Evolutionary conservation across 2,329 filamentous ascomycete genomes (phyloP), one percentile per base, ranked within the genome.

Genomic region (Colletotrichum limetticola): DNA sequence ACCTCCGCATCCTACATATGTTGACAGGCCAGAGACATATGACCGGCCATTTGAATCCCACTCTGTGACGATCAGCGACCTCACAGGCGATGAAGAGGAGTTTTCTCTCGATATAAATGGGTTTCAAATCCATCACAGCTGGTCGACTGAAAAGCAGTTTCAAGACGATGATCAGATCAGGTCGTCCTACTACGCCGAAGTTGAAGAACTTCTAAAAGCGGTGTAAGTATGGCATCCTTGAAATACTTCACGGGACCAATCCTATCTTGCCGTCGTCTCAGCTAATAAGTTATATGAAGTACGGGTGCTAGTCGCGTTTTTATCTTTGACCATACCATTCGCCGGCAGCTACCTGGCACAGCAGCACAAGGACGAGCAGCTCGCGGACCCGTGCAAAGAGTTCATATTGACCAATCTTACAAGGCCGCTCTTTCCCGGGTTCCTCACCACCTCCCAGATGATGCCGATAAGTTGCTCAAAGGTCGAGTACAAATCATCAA

Each of bases 121-220:
- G 1, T 85, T 85, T 75, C 80, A 84, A 67, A 75, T 83, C 35
- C 68, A 79, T 42, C 74, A 62, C 1, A 79, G 82, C 42, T 60
- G 73, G 0, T 77, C 80, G 2, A 69, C 75, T 9, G 83, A 85
- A 76, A 82, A 82, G 72, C 79, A 82, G 32, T 85, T 85, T 68
- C 2, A 76, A 1, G 88, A 92, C 75, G 91, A 93, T 64, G 88
- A 87, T 1, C 85, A 86, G 37, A 91, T 95, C 80, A 88, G 90
- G 78, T 78, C 84, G 4, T 84, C 87, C 6, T 95, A 95, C 82
- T 95, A 95, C 80, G 88, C 91, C 0, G 93, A 95, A 79, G 90
- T 93, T 3, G 91, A 94, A 79, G 82, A 90, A 61, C 80, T 95
- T 24, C 80, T 95, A 0, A 92, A 91, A 69, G 88, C 90, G 4